A percentile compares a stretch with the other conserved stretches of the same genome.
Conservation (phyloP, 371 early-diverging fungal genomes). For the Thermomucor indicae-seudaticae region DNA sequence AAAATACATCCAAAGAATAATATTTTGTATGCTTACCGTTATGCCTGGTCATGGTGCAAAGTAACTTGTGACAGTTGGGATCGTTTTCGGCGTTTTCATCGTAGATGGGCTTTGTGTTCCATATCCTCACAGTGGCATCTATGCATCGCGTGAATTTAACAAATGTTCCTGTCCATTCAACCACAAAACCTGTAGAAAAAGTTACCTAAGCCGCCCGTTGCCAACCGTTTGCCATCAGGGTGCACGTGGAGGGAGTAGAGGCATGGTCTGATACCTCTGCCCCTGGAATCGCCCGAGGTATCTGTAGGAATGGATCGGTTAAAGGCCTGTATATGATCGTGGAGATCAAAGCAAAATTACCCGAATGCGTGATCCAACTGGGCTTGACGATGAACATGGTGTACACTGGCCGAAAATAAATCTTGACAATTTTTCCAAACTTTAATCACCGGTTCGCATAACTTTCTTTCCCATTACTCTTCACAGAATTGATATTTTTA, state of each 20-base stretch:
- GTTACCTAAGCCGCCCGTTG: conserved; percentile 83
- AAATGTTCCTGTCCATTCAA: neutral
- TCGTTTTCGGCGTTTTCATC: conserved; percentile 50
- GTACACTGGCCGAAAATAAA: too few relatives aligned
- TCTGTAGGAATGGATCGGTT: neutral
- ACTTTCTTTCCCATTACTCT: too few relatives aligned
- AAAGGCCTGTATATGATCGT: neutral
- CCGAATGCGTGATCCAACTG: conserved; percentile 20
- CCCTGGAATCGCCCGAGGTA: conserved; percentile 2
- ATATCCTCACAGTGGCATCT: conserved; percentile 83
- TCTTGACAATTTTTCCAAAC: too few relatives aligned
- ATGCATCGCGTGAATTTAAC: conserved; percentile 4
- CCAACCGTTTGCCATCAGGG: conserved; percentile 78
- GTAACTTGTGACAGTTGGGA: conserved; percentile 55
- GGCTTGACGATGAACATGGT: conserved; percentile 26
- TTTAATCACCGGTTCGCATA: too few relatives aligned
- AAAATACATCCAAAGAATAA: neutral
- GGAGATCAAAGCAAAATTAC: conserved; percentile 1
- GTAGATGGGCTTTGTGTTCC: conserved; percentile 73
- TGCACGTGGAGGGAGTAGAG: conserved; percentile 89
- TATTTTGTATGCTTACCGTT: conserved; percentile 54
- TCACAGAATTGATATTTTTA: too few relatives aligned
- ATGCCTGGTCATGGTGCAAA: conserved; percentile 82
- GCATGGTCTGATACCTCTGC: conserved; percentile 64
- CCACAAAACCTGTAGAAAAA: neutral